Percentiles rank a stretch among this genome's conserved stretches.
Evolutionary conservation across 352 stramenopile species (phyloP).

Genomic region (Phytophthora pini): DNA sequence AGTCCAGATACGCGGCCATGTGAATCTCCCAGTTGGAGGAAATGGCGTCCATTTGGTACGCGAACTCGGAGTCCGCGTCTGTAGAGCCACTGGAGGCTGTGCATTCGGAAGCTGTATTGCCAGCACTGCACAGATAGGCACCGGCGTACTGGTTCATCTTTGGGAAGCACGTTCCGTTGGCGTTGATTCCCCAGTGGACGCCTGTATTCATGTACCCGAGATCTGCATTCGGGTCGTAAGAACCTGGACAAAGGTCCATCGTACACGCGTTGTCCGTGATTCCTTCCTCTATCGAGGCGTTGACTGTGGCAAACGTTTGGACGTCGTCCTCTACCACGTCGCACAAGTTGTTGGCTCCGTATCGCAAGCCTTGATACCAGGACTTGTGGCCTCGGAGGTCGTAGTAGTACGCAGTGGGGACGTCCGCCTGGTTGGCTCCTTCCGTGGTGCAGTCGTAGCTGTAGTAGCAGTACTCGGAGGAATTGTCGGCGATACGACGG

Average conservation of each 20-base stretch:
- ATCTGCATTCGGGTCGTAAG: conserved; percentile 38
- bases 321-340: conserved; percentile 25
- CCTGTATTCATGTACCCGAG: conserved; percentile 31
- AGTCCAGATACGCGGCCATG: conserved; percentile 64
- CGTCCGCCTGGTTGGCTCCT: conserved; percentile 39
- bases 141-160: conserved; percentile 41
- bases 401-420: conserved; percentile 36
- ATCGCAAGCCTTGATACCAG: conserved; percentile 37
- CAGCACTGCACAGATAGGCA: conserved; percentile 45
- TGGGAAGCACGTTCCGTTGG: conserved; percentile 29
- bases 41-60: conserved; percentile 91
- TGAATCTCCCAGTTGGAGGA: conserved; percentile 89
- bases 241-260: conserved; percentile 32
- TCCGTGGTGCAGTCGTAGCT: conserved; percentile 32
- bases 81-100: conserved; percentile 29
- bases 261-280: conserved; percentile 45
- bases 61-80: conserved; percentile 27
- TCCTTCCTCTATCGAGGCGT: conserved; percentile 24
- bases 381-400: conserved; percentile 33
- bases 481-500: conserved; percentile 26
- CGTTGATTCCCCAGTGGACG: conserved; percentile 38
- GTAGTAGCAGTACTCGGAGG: conserved; percentile 41
- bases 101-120: conserved; percentile 36
- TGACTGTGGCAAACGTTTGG: conserved; percentile 32
- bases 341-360: conserved; percentile 45